Base-by-base conservation (phyloP, 108 stramenopile species). In the Asterionellopsis glacialis region DNA sequence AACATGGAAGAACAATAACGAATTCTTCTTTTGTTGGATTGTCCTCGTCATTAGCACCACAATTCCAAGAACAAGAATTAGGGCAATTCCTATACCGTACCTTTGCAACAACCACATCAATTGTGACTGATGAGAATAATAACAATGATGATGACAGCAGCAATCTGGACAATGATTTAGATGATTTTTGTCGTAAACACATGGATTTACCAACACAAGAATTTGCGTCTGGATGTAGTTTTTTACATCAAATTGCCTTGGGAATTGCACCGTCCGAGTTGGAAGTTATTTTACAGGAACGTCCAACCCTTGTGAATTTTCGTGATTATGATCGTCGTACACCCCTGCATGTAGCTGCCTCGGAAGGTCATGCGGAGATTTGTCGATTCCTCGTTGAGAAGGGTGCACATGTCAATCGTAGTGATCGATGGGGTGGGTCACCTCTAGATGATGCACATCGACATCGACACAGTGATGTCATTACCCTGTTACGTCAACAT, bases 361-460 rank as follows among this genome's bases (percentile, higher is more conserved):
- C 75, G 0, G 86, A 87, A 55, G 86, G 86, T 38, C 78, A 87
- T 59, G 49, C 74, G n/a, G 70, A 73, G 24, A 53, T 77, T 9
- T 75, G 79, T 16, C 50, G 43, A 43, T 67, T 57, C n/a, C 45
- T 87, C 15, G 38, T 83, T 0, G 24, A 58, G 3, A 72, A 56
- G 39, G 84, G 84, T 5, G 84, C 82, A 12, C 54, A 55, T 21
- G 61, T 83, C 21, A 84, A 85, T 67, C 55, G 80, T 1, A 66
- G 62, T 11, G 88, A 89, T 73, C 80, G 87, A 45, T 89, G 88
- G 88, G 88, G 88, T 16, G 77, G 77, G 0, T 65, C 66, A 19
- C 84, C 84, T 0, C 51, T 89, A 42, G 90, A 91, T 67, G 90
- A 91, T 64, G 82, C 86, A 0, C 73, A 82, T 65, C 72, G 84